Base-by-base conservation (phyloP, 108 stramenopile species). In the Nitzschia sp. region DNA sequence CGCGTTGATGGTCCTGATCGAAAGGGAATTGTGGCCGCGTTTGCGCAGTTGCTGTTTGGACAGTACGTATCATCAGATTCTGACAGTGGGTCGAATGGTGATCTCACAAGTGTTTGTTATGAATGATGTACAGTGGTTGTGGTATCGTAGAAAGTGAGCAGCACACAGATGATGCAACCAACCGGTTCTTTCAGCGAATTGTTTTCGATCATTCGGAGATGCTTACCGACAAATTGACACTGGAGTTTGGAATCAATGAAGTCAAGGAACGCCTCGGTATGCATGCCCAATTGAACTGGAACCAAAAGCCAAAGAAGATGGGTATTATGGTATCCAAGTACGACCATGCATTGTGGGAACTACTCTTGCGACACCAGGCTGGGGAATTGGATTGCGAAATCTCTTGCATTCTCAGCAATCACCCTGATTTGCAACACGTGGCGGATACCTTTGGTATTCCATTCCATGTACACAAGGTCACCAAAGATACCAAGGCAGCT, bases 271-370 rank as follows among this genome's bases (percentile, higher is more conserved):
- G 70, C 3, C 71, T 77, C 46, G 39, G 40, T 7, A 71, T 82
- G 74, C 19, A 72, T 12, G 53, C 54, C 2, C 12, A 34, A 12
- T 52, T 77, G 51, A 71, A 82, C 53, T 82, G 81, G 81, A 63
- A 73, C 8, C 74, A 82, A 42, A 22, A 41, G 3, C 63, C 53
- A 14, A 75, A 70, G 51, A 66, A 65, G 50, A 20, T 82, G 6
- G 65, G 51, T 0, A 78, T 86, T 37, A 79, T 82, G 71, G 87
- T 85, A 11, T 80, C 80, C 51, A 93, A 93, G 53, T 87, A 91
- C 43, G 92, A 93, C 63, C 92, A 91, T 54, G 87, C 82, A 59
- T 64, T 93, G n/a, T 94, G 91, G 87, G 93, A 94, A 72, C 69
- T 94, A 8, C 71, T 94, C 43, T 63, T 94, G 54, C 62, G 93